These are phyloP conservation scores for Alternaria tenuissima DNA, from an alignment of 2,329 filamentous ascomycete species.

Conservation along the genomic window DNA sequence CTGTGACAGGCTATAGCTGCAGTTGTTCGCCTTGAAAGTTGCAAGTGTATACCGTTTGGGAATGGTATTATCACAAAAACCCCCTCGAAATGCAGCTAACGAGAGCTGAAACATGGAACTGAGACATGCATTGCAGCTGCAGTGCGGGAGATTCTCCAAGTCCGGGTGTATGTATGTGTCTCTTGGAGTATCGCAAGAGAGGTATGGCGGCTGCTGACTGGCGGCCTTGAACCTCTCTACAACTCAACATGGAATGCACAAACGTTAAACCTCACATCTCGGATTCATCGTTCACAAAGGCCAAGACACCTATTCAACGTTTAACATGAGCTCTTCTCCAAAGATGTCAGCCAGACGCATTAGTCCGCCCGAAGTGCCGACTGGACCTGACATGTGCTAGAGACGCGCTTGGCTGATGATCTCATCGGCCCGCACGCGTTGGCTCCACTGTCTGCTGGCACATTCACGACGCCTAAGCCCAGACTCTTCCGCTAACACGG, in stretches of 20 bases:
- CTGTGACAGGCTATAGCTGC: slow-evolving; percentile 7
- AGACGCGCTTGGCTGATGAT: slow-evolving; percentile 24
- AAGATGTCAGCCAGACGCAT: background rate
- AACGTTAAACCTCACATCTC: background rate
- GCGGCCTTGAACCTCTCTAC: background rate
- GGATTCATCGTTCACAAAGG: background rate
- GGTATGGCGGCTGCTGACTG: slow-evolving; percentile 1
- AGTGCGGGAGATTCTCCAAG: background rate
- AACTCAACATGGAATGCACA: background rate
- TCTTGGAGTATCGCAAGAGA: background rate
- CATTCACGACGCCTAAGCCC: slow-evolving; percentile 20
- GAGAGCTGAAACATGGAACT: slow-evolving; percentile 5
- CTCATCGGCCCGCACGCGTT: slow-evolving; percentile 32
- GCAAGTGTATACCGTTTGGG: slow-evolving; percentile 2
- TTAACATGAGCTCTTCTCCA: background rate
- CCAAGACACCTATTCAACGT: background rate
- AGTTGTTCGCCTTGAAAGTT: slow-evolving; percentile 11
- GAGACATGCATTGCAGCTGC: slow-evolving; percentile 1
- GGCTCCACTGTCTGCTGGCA: slow-evolving; percentile 15
- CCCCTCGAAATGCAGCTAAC: slow-evolving; percentile 2
- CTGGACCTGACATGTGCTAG: slow-evolving; percentile 11
- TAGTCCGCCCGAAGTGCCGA: background rate
- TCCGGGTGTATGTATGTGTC: background rate
- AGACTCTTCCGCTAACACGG: slow-evolving; percentile 18
- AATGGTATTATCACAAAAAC: slow-evolving; percentile 2